These are phyloP conservation scores for Daldinia concentrica DNA, from an alignment of 495 filamentous ascomycete genomes.

Conservation along the genomic window DNA sequence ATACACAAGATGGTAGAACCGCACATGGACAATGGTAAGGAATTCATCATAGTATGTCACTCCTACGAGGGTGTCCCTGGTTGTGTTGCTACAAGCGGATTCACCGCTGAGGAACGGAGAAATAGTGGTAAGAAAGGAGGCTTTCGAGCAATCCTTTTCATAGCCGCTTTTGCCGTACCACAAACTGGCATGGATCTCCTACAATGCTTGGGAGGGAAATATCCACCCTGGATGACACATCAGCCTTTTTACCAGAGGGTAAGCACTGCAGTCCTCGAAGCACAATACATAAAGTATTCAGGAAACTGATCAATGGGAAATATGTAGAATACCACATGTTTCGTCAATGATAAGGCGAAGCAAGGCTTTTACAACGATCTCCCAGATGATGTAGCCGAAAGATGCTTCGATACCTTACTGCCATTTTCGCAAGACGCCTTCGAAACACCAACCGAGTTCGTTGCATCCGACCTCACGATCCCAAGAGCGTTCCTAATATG, in stretches of 20 bases:
- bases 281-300: not conserved
- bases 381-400: constrained; percentile 13
- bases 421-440: constrained; percentile 27
- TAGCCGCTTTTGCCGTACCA: constrained; percentile 30
- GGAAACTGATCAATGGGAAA: not conserved
- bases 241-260: constrained; percentile 1
- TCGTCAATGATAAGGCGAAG: constrained; percentile 15
- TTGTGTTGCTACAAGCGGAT: constrained; percentile 33
- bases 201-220: constrained; percentile 16
- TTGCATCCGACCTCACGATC: constrained; percentile 24
- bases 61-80: constrained; percentile 44
- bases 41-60: constrained; percentile 43
- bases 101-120: constrained; percentile 42
- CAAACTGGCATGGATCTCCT: constrained; percentile 11
- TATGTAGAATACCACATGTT: constrained; percentile 16
- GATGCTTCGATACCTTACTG: constrained; percentile 20
- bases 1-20: constrained; percentile 42
- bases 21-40: constrained; percentile 41
- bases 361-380: constrained; percentile 32
- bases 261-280: not conserved
- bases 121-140: constrained; percentile 46
- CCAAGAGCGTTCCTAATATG: constrained; percentile 38
- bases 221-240: constrained; percentile 19
- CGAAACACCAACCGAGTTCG: constrained; percentile 16
- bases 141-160: constrained; percentile 50